Evolutionary conservation across 2,329 filamentous ascomycete genomes (phyloP).

Genomic region (Pseudogymnoascus sp.): DNA sequence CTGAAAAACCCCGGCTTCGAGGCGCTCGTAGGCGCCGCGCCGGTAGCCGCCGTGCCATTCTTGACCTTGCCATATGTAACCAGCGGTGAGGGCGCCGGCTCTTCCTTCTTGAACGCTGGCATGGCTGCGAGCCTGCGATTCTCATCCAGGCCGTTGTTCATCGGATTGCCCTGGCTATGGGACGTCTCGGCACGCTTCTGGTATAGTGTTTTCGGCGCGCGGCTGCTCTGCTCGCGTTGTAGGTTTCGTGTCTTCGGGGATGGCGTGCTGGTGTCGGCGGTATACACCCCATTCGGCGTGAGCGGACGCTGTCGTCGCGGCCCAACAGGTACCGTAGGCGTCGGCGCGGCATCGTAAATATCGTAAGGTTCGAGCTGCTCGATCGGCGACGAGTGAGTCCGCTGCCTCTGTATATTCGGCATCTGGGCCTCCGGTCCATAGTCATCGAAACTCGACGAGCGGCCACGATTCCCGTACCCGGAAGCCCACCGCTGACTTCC

Average conservation of each 20-base stretch:
- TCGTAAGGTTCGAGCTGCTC: constrained; percentile 32
- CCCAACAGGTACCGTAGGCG: constrained; percentile 73
- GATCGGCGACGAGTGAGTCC: constrained; percentile 18
- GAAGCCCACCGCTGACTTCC: constrained; percentile 52
- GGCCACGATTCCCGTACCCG: constrained; percentile 32
- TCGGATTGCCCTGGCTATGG: neutral
- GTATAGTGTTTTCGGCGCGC: constrained; percentile 11
- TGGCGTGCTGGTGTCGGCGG: constrained; percentile 12
- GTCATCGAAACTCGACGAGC: constrained; percentile 66
- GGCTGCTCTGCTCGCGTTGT: constrained; percentile 30
- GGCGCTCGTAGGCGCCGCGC: constrained; percentile 46
- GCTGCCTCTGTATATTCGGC: constrained; percentile 24
- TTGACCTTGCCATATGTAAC: constrained; percentile 42
- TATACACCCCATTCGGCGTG: constrained; percentile 27
- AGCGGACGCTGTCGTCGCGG: constrained; percentile 49
- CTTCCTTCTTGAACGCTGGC: constrained; percentile 35
- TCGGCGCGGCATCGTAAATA: constrained; percentile 69
- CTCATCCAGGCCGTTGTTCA: constrained; percentile 16
- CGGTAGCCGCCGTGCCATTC: constrained; percentile 33
- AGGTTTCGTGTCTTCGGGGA: constrained; percentile 17
- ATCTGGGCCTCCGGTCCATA: constrained; percentile 39
- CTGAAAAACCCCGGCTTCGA: constrained; percentile 85
- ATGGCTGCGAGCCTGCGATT: constrained; percentile 23
- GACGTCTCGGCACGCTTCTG: neutral
- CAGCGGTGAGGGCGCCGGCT: constrained; percentile 43